Base-by-base conservation (phyloP, 257 asterid genomes). In the Jacaranda mimosifolia region DNA sequence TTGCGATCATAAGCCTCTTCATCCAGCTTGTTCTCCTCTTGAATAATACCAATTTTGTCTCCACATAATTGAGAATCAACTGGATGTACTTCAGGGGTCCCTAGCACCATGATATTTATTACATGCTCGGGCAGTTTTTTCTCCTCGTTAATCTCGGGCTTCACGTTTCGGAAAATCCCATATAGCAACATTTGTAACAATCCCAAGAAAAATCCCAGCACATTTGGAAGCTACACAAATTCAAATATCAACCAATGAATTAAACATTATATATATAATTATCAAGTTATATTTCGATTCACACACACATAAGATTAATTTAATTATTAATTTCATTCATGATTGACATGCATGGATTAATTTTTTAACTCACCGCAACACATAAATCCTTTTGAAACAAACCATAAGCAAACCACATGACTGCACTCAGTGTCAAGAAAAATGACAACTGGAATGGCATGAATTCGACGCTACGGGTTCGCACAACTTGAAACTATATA, bases 331-430 rank as follows among this genome's bases (percentile, higher is more conserved):
- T 7, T 40, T 5, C 5, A 42, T 42, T 5, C 9, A 42, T 42
- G 46, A 42, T 42, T 5, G 46, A 42, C 46, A 9, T 40, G 45
- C 45, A 40, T 5, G 9, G 46, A 42, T 42, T 42, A 42, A 42
- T 18, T 15, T 13, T 3, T 53, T 9, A 15, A 81, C 89, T 80
- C 42, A 88, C 92, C 35, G 90, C 90, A 15, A 88, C 79, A 38
- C 85, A 86, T 26, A 82, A 26, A 63, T 95, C 99, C 56, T 59
- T 80, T 13, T 55, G 75, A 3, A 91, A 72, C 11, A 89, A 39
- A 9, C 99, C 98, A 67, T 95, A 95, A 11, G 79, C 83, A 64
- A 93, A 91, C 99, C 99, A 95, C 87, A 85, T 79, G 53, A 95
- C 70, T 26, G 98, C 99, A 49, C 92, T 93, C 68, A 91, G 36